Percentiles rank a stretch among this genome's conserved stretches.
These are phyloP conservation scores for Rhypophila decipiens DNA, from an alignment of 495 filamentous ascomycete genomes.

Conservation along the genomic window DNA sequence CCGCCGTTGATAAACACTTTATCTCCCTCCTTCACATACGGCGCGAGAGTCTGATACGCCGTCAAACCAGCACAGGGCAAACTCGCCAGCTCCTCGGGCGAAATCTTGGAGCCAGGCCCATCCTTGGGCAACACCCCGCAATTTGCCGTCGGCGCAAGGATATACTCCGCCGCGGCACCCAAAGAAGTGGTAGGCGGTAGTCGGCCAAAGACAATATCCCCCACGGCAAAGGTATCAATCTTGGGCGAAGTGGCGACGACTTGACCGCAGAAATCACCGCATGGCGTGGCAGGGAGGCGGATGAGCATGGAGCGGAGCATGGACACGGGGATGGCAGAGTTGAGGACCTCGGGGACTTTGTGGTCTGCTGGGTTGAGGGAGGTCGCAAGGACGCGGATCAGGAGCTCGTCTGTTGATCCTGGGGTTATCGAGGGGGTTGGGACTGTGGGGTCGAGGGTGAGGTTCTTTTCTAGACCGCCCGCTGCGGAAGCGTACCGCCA, in stretches of 20 bases:
- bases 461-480: slow-evolving; percentile 50
- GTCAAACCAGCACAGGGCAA: slow-evolving; percentile 52
- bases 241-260: slow-evolving; percentile 41
- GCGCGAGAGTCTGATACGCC: slow-evolving; percentile 53
- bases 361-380: slow-evolving; percentile 66
- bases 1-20: slow-evolving; percentile 65
- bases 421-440: slow-evolving; percentile 33
- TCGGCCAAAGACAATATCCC: slow-evolving; percentile 54
- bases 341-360: slow-evolving; percentile 54
- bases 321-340: slow-evolving; percentile 32
- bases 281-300: slow-evolving; percentile 45
- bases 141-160: slow-evolving; percentile 20
- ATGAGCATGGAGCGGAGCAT: no score
- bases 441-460: slow-evolving; percentile 41
- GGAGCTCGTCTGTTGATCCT: slow-evolving; percentile 30
- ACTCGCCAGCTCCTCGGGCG: slow-evolving; percentile 43
- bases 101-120: slow-evolving; percentile 41
- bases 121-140: slow-evolving; percentile 40
- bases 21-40: slow-evolving; percentile 46
- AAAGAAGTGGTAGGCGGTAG: slow-evolving; percentile 29
- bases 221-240: slow-evolving; percentile 29
- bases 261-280: slow-evolving; percentile 58
- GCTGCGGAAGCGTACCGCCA: slow-evolving; percentile 53
- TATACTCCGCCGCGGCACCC: slow-evolving; percentile 53
- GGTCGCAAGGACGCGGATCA: slow-evolving; percentile 50